Percentiles rank a stretch among this genome's conserved stretches.
Evolutionary conservation across 2,329 filamentous ascomycete species (phyloP).

Genomic region (Diaporthe destruens): DNA sequence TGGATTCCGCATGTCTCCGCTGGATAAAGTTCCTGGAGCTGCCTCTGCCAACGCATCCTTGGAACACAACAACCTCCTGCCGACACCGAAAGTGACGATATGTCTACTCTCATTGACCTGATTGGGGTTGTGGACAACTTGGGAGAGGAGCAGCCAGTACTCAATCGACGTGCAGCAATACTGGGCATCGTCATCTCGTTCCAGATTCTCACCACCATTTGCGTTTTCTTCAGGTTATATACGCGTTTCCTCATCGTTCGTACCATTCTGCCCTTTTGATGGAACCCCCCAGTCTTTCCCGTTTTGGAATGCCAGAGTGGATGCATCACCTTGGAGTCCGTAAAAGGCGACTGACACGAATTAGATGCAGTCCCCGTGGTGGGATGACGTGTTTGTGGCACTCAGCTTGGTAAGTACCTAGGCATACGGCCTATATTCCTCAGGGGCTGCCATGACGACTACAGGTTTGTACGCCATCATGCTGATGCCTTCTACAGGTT

Average conservation of each 20-base stretch:
- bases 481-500: conserved; percentile 4
- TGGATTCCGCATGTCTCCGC: not conserved
- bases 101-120: conserved; percentile 40
- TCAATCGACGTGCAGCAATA: conserved; percentile 42
- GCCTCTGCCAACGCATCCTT: not conserved
- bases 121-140: conserved; percentile 44
- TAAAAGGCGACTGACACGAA: no score
- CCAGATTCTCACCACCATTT: conserved; percentile 39
- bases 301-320: no score
- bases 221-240: conserved; percentile 42
- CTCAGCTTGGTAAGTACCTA: conserved; percentile 40
- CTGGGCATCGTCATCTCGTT: conserved; percentile 43
- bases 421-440: no score
- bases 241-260: conserved; percentile 39
- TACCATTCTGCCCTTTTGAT: no score
- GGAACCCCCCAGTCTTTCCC: no score
- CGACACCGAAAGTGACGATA: not conserved
- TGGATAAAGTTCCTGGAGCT: not conserved
- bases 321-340: no score
- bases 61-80: not conserved
- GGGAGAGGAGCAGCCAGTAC: conserved; percentile 39
- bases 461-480: not conserved
- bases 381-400: conserved; percentile 44
- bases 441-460: not conserved
- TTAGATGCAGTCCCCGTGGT: conserved; percentile 40